These are phyloP conservation scores for Diaporthe sp. DNA, from an alignment of 2,329 filamentous ascomycete genomes.

Conservation along the genomic window DNA sequence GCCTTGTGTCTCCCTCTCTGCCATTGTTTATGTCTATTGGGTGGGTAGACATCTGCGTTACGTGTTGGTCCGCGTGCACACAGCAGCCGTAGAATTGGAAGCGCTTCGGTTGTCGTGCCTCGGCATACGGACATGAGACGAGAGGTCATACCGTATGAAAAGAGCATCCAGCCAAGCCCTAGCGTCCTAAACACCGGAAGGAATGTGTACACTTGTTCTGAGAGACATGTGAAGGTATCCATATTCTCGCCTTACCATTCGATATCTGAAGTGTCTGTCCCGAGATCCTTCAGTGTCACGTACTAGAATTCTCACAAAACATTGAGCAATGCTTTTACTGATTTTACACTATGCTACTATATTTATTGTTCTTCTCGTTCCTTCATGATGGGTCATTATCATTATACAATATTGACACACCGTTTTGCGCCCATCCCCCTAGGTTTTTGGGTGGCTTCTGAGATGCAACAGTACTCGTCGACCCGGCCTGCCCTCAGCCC, in stretches of 20 bases:
- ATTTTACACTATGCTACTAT: constrained; percentile 8
- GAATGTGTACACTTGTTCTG: too few species aligned
- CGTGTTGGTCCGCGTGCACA: too few species aligned
- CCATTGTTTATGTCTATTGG: neutral
- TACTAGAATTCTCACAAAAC: too few species aligned
- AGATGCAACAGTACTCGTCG: neutral
- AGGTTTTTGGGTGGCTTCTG: neutral
- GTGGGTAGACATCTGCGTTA: neutral
- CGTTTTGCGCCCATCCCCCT: neutral
- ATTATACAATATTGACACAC: constrained; percentile 38
- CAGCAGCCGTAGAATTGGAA: too few species aligned
- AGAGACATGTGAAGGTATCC: too few species aligned
- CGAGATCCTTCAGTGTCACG: neutral
- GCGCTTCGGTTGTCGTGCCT: too few species aligned
- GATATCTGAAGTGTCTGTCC: too few species aligned
- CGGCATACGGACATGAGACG: too few species aligned
- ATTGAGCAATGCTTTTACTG: neutral
- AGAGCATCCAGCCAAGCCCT: too few species aligned
- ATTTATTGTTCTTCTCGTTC: constrained; percentile 17
- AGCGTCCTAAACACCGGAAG: too few species aligned
- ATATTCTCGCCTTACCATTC: too few species aligned
- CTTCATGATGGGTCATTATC: constrained; percentile 39
- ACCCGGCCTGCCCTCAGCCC: neutral
- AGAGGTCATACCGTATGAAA: too few species aligned
- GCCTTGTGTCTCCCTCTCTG: neutral